Base-by-base conservation (phyloP, 83 land plant genomes). In the Diphasiastrum complanatum region DNA sequence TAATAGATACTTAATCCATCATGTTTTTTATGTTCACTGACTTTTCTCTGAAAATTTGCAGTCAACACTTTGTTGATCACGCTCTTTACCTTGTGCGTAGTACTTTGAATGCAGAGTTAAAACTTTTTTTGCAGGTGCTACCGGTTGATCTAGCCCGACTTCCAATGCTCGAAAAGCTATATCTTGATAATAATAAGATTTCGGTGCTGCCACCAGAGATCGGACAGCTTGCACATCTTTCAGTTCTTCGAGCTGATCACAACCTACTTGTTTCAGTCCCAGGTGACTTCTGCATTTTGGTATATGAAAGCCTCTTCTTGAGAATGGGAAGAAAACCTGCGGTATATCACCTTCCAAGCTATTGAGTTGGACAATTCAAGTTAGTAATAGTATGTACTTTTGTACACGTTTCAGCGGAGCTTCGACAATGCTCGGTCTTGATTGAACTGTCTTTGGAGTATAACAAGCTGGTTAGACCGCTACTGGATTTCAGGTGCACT, bases 401-500 rank as follows among this genome's bases (percentile, higher is more conserved):
- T 4, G 14, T 19, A 32, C 48, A 14, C 22, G 51, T 3, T 63
- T 73, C 89, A 89, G 99, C 80, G 26, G 99, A 95, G 70, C 77
- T 95, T 51, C 77, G 81, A 67, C 86, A 89, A 46, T 95, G 99
- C 68, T 75, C 80, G 45, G 73, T 51, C 32, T 68, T 95, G 67
- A 82, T 79, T 48, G 99, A 89, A 48, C 65, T 95, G 20, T 95
- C 99, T 16, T 73, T 95, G 41, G 99, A 95, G 67, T 82, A 95
- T 54, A 95, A 95, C 82, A 95, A 79, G 73, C 86, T 95, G 35
- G 85, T 89, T 14, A 83, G 99, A 33, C 99, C 91, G 52, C 85
- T 95, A 35, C 80, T 95, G 26, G 97, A 95, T 64, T 84, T 95
- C 86, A 95, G 99, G 99, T 95, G n/a, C n/a, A n/a, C n/a, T n/a